Percentiles rank a stretch among this genome's conserved stretches.
Conservation (phyloP, 371 early-diverging fungal species). For the Neoconidiobolus thromboides region DNA sequence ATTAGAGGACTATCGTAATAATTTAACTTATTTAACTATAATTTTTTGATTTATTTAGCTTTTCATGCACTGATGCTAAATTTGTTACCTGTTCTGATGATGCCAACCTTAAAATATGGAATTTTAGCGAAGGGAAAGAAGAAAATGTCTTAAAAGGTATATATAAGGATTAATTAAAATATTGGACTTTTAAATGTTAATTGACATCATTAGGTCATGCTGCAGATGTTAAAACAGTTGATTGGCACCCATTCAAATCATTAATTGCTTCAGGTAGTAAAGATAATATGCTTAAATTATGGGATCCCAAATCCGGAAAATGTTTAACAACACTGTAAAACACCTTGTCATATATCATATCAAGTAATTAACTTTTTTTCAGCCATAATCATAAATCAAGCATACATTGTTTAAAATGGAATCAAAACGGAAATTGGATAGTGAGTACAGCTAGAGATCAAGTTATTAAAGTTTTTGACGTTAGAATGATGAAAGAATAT, state of each 20-base stretch:
- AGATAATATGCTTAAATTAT: conserved; percentile 94
- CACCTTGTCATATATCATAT: background rate
- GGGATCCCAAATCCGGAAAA: conserved; percentile 95
- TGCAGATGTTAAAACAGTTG: conserved; percentile 97
- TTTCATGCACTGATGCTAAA: conserved; percentile 78
- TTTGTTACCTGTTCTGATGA: conserved; percentile 98
- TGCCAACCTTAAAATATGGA: conserved; percentile 93
- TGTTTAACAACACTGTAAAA: conserved; percentile 76
- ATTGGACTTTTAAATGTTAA: background rate
- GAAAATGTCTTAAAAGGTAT: conserved; percentile 49
- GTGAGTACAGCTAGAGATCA: conserved; percentile 93
- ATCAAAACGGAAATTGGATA: conserved; percentile 94
- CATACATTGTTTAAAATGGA: conserved; percentile 83
- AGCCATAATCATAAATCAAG: conserved; percentile 97
- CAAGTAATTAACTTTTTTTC: conserved; percentile 6
- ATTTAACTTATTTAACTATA: no score
- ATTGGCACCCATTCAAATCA: conserved; percentile 96
- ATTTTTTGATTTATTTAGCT: conserved; percentile 19
- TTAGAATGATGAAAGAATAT: conserved; percentile 89
- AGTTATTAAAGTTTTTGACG: conserved; percentile 85
- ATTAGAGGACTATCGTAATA: conserved; percentile 73
- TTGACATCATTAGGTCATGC: conserved; percentile 68
- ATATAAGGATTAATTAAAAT: background rate
- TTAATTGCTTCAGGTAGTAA: conserved; percentile 96
- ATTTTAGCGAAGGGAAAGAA: conserved; percentile 74